Evolutionary conservation across 2,329 filamentous ascomycete genomes (phyloP).

Genomic region (Penicillium sp.): DNA sequence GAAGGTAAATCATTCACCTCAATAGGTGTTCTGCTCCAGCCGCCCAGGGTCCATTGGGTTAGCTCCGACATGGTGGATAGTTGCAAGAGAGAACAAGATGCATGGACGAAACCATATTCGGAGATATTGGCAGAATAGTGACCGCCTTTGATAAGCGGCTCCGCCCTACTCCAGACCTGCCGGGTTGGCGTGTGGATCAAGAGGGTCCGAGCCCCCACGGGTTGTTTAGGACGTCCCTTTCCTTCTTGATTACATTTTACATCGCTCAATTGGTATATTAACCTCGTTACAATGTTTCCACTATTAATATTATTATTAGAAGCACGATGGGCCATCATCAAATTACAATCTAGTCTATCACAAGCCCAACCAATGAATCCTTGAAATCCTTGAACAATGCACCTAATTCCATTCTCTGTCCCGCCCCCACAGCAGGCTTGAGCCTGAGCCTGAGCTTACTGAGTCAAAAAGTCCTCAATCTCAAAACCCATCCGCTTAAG

Average conservation of each 20-base stretch:
- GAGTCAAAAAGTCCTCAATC: constrained; percentile 60
- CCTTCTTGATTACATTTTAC: background rate
- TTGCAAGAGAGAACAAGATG: background rate
- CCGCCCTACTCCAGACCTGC: background rate
- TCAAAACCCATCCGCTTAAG: constrained; percentile 74
- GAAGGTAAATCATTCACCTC: background rate
- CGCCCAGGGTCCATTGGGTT: too few relatives aligned
- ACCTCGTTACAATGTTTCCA: background rate
- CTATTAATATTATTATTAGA: background rate
- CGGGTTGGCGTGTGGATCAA: background rate
- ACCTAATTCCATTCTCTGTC: background rate
- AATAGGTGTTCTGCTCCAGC: background rate
- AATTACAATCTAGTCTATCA: constrained; percentile 2
- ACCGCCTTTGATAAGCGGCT: constrained; percentile 1
- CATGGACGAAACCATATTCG: background rate
- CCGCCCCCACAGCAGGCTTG: background rate
- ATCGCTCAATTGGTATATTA: background rate
- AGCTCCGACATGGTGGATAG: background rate
- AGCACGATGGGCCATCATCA: background rate
- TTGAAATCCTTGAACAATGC: background rate
- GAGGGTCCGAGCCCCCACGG: background rate
- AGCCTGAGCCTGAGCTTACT: constrained; percentile 17
- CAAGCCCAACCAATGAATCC: background rate
- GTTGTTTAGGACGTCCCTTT: background rate
- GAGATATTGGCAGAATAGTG: background rate